phyloP scores from a whole-genome alignment of 805 yeast species.

The Suhomyces canberraensis region DNA sequence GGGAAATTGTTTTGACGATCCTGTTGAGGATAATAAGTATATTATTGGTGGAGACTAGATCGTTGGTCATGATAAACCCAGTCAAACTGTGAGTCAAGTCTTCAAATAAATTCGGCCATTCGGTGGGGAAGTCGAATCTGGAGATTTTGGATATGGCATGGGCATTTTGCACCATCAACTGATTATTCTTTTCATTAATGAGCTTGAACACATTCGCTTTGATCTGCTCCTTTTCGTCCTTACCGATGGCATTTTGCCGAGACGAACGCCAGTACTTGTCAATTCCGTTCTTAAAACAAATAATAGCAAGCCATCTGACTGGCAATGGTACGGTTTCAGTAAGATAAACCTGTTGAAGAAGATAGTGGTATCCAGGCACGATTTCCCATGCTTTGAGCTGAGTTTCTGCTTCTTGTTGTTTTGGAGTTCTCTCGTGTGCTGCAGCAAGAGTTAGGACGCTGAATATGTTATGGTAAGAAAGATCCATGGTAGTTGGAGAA shows the following conservation, averaged over 20 bases:
- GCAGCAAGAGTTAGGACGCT: not conserved
- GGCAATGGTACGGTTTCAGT: constrained; percentile 59
- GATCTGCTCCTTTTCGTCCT: constrained; percentile 70
- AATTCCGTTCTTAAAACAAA: constrained; percentile 83
- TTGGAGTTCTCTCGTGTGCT: constrained; percentile 43
- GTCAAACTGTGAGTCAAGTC: constrained; percentile 49
- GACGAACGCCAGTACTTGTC: constrained; percentile 82
- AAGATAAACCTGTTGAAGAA: constrained; percentile 57
- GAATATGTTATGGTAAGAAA: too few species aligned
- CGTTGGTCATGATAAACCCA: constrained; percentile 36
- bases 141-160: constrained; percentile 76
- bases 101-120: constrained; percentile 82
- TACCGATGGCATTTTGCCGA: constrained; percentile 46
- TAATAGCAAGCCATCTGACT: constrained; percentile 81
- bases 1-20: constrained; percentile 66
- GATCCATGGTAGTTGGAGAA: too few species aligned
- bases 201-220: constrained; percentile 54
- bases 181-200: constrained; percentile 68
- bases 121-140: constrained; percentile 79
- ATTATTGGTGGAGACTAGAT: constrained; percentile 58
- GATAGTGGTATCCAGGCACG: constrained; percentile 54
- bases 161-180: constrained; percentile 78
- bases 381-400: constrained; percentile 70
- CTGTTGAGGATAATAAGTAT: constrained; percentile 69
- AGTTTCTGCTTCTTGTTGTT: constrained; percentile 64